Conservation (phyloP, 345 rosid genomes). For the Microcos paniculata region DNA sequence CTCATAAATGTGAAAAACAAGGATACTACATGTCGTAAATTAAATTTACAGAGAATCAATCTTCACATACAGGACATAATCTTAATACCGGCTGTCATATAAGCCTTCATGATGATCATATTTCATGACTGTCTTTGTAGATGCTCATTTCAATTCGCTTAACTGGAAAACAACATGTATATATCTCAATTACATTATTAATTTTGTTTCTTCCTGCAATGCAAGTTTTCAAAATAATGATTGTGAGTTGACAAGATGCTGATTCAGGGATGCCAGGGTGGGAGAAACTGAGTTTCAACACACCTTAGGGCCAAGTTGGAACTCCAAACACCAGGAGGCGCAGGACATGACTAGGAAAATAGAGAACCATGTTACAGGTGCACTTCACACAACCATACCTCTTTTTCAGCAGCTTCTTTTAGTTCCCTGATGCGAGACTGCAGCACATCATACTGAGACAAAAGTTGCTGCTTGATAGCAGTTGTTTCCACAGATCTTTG, state of each 20-base stretch:
- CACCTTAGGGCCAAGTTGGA: not conserved
- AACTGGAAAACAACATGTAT: not conserved
- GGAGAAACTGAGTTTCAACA: not conserved
- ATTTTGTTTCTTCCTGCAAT: not conserved
- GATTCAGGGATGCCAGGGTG: not conserved
- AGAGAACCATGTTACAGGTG: not conserved
- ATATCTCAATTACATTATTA: not conserved
- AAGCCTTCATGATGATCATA: not conserved
- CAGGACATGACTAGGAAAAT: not conserved
- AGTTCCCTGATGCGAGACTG: constrained; percentile 86
- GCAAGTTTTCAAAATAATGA: not conserved
- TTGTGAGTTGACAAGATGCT: not conserved
- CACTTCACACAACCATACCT: constrained; percentile 44
- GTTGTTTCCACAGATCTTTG: constrained; percentile 65
- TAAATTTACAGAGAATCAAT: no score
- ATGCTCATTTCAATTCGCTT: not conserved
- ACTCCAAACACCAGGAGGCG: not conserved
- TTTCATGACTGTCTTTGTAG: not conserved
- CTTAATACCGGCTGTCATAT: no score
- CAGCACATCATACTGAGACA: constrained; percentile 81
- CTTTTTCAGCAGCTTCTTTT: constrained; percentile 75
- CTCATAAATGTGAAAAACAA: not conserved
- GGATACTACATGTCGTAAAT: no score
- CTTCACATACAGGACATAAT: no score
- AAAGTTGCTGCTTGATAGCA: constrained; percentile 75